Base-by-base conservation (phyloP, 148 eudicot genomes). In the Rhododendron simsii region DNA sequence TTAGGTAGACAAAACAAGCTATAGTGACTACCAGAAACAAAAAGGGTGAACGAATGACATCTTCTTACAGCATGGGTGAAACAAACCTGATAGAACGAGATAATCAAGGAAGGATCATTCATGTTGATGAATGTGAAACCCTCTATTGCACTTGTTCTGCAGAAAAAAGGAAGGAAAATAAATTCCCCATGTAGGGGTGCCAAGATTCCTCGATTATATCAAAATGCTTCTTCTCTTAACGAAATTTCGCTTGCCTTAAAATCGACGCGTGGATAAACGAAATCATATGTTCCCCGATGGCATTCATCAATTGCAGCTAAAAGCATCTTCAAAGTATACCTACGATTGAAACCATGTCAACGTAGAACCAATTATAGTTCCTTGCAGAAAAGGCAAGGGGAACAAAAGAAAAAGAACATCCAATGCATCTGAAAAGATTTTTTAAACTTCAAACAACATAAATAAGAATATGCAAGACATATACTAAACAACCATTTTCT, bases 61-160 rank as follows among this genome's bases (percentile, higher is more conserved):
- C 50, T 7, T 80, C 35, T 13, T 41, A 13, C 14, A 78, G 41
- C 83, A 28, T 75, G n/a, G 23, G 77, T 35, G 20, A 85, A 81
- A 83, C 87, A 85, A 87, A 96, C 98, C 96, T 93, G 90, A 90
- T 91, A 92, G 41, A 94, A 93, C 15, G 95, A 91, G 81, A 92
- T 81, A 74, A 95, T 95, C 81, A 91, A 87, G 87, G 89, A 84
- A 78, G 98, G 96, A 83, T 92, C 94, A 81, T 87, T 90, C 94
- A 95, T 91, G 87, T 95, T 95, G 90, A 95, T 94, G 87, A 95
- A 94, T 51, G 98, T 95, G 87, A 93, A 95, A 63, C 98, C 98
- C 48, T 94, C 98, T 41, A 85, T 94, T 96, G 90, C 98, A 95
- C 87, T 95, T 95, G 88, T 95, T 95, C 98, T 95, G 95, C 91